phyloP scores from a whole-genome alignment of 2,329 filamentous ascomycete genomes.

The Botrytis byssoidea region DNA sequence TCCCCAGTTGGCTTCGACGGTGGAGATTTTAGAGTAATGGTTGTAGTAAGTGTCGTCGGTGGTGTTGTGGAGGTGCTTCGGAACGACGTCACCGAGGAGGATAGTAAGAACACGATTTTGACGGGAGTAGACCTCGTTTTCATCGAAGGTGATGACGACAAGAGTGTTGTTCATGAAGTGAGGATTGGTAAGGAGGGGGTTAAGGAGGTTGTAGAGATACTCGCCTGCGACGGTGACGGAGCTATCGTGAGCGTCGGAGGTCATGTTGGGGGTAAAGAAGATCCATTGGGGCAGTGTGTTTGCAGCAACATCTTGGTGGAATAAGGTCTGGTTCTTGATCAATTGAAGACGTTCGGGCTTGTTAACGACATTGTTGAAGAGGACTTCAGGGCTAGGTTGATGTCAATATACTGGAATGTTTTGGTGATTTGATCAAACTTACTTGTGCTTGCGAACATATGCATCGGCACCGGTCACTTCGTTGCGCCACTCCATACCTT shows the following conservation, averaged over 20 bases:
- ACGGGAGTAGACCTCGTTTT: slow-evolving; percentile 66
- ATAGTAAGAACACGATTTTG: slow-evolving; percentile 70
- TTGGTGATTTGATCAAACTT: slow-evolving; percentile 30
- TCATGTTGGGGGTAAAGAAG: slow-evolving; percentile 54
- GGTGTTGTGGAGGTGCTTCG: slow-evolving; percentile 61
- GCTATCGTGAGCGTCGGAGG: slow-evolving; percentile 73
- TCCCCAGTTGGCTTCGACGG: slow-evolving; percentile 65
- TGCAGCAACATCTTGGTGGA: slow-evolving; percentile 63
- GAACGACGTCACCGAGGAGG: slow-evolving; percentile 73
- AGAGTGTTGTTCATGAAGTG: slow-evolving; percentile 76
- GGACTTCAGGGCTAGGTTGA: slow-evolving; percentile 48
- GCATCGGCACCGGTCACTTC: slow-evolving; percentile 64
- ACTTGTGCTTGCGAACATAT: slow-evolving; percentile 84
- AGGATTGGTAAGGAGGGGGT: slow-evolving; percentile 65
- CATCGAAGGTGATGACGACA: slow-evolving; percentile 76
- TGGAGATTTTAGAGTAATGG: slow-evolving; percentile 69
- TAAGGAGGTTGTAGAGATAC: slow-evolving; percentile 68
- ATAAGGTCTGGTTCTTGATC: slow-evolving; percentile 72
- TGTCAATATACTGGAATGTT: neutral
- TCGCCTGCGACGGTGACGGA: slow-evolving; percentile 65
- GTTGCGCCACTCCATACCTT: slow-evolving; percentile 63
- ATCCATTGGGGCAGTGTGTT: slow-evolving; percentile 62
- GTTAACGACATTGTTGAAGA: slow-evolving; percentile 64
- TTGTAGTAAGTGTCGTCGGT: slow-evolving; percentile 69
- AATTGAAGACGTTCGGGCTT: slow-evolving; percentile 59